phyloP scores from a whole-genome alignment of 1,139 yeast genomes.

The Pichia sp. region DNA sequence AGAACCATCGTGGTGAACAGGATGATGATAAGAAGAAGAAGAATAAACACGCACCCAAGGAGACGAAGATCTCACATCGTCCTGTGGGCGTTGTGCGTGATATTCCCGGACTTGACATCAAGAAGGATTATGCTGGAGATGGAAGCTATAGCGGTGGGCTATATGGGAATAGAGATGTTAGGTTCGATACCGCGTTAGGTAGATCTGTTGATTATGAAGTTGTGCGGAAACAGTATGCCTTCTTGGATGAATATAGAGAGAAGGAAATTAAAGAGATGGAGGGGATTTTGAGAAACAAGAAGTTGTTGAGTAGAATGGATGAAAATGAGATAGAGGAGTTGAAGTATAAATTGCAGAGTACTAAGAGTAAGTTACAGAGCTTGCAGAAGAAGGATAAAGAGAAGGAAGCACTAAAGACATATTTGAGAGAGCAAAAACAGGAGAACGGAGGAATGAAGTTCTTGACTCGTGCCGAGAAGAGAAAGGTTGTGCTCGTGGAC shows the following conservation, averaged over 20 bases:
- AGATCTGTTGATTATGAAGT: constrained; percentile 56
- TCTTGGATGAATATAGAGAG: constrained; percentile 78
- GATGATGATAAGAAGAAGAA: constrained; percentile 19
- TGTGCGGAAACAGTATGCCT: constrained; percentile 70
- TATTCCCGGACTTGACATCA: constrained; percentile 58
- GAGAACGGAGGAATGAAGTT: constrained; percentile 40
- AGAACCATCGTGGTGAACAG: no score
- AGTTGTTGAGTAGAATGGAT: constrained; percentile 37
- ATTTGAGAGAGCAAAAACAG: constrained; percentile 34
- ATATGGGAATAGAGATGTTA: constrained; percentile 56
- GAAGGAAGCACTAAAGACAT: constrained; percentile 48
- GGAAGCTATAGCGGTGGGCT: constrained; percentile 21
- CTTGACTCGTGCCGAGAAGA: constrained; percentile 73
- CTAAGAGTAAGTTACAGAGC: constrained; percentile 71
- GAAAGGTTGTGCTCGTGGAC: constrained; percentile 81
- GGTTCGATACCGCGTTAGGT: constrained; percentile 89
- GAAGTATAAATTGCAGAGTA: constrained; percentile 47
- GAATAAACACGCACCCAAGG: constrained; percentile 75
- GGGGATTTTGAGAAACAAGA: constrained; percentile 47
- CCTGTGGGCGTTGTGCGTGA: constrained; percentile 67
- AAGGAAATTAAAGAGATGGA: constrained; percentile 61
- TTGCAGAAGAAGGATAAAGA: constrained; percentile 73
- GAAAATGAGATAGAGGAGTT: constrained; percentile 47
- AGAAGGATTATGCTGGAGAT: neutral
- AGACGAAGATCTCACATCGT: constrained; percentile 51